phyloP scores from a whole-genome alignment of 1,139 yeast species.

The Candida pseudoviswanathii region DNA sequence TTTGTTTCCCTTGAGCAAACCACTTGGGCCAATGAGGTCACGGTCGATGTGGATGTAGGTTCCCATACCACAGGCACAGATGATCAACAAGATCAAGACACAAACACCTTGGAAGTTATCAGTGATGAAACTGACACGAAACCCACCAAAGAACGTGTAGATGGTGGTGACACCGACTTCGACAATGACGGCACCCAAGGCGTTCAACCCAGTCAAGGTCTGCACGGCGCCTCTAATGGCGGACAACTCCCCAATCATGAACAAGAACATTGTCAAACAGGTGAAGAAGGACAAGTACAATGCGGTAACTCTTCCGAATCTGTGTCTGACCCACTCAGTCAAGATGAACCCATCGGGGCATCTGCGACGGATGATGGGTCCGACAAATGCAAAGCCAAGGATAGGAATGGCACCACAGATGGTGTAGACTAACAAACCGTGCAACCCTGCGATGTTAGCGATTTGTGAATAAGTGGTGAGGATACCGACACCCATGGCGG shows the following conservation, averaged over 20 bases:
- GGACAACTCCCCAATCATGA: slow-evolving; percentile 85
- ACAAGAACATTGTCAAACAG: slow-evolving; percentile 80
- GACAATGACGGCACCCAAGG: slow-evolving; percentile 80
- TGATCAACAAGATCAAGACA: slow-evolving; percentile 64
- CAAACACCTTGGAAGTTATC: slow-evolving; percentile 85
- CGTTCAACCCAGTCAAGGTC: slow-evolving; percentile 76
- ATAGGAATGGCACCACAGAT: slow-evolving; percentile 84
- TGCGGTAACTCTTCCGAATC: slow-evolving; percentile 75
- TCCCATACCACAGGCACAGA: slow-evolving; percentile 83
- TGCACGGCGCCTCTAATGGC: slow-evolving; percentile 77
- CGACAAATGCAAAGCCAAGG: slow-evolving; percentile 75
- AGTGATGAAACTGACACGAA: slow-evolving; percentile 83
- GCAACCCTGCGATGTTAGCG: slow-evolving; percentile 83
- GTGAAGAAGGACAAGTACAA: slow-evolving; percentile 81
- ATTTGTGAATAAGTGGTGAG: slow-evolving; percentile 84
- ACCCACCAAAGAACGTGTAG: slow-evolving; percentile 89
- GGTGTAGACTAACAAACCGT: slow-evolving; percentile 83
- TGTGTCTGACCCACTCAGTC: slow-evolving; percentile 90
- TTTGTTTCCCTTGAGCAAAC: slow-evolving; percentile 60
- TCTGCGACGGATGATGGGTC: slow-evolving; percentile 74
- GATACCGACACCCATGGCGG: slow-evolving; percentile 92
- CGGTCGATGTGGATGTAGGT: slow-evolving; percentile 71
- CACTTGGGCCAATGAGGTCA: slow-evolving; percentile 62
- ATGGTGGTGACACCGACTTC: slow-evolving; percentile 87
- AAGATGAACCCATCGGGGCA: slow-evolving; percentile 92